Evolutionary conservation across 1,139 yeast genomes (phyloP).

Genomic region (Meyerozyma carpophila): DNA sequence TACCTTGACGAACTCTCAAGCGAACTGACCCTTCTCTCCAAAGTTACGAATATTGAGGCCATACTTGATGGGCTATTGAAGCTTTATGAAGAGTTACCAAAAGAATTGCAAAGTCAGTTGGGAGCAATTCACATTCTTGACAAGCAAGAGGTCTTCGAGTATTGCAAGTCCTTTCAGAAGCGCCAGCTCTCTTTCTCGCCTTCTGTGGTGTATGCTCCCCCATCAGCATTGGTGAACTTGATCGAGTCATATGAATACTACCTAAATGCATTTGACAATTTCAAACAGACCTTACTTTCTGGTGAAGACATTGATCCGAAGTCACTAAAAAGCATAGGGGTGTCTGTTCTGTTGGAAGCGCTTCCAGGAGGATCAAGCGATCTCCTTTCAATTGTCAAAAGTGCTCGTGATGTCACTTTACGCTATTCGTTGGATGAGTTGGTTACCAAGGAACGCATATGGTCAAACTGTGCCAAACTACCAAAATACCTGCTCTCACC

Average conservation of each 20-base stretch:
- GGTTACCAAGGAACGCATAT: conserved; percentile 29
- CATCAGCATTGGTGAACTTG: conserved; percentile 53
- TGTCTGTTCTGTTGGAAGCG: conserved; percentile 7
- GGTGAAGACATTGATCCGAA: conserved; percentile 16
- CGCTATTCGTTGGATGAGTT: conserved; percentile 23
- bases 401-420: conserved; percentile 26
- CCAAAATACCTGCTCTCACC: conserved; percentile 43
- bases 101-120: neutral
- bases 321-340: conserved; percentile 22
- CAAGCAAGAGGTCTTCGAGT: conserved; percentile 34
- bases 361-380: conserved; percentile 35
- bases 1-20: conserved; percentile 23
- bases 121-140: conserved; percentile 14
- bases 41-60: conserved; percentile 9
- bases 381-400: conserved; percentile 34
- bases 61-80: conserved; percentile 3
- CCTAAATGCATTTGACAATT: conserved; percentile 10
- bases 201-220: conserved; percentile 62
- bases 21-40: conserved; percentile 8
- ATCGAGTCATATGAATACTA: conserved; percentile 49
- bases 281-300: neutral
- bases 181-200: conserved; percentile 71
- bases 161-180: conserved; percentile 45
- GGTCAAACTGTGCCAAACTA: conserved; percentile 37
- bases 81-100: neutral